A percentile compares a stretch with the other conserved stretches of the same genome.
Conservation (phyloP, 139 green algal genomes). For the Closterium sp. region DNA sequence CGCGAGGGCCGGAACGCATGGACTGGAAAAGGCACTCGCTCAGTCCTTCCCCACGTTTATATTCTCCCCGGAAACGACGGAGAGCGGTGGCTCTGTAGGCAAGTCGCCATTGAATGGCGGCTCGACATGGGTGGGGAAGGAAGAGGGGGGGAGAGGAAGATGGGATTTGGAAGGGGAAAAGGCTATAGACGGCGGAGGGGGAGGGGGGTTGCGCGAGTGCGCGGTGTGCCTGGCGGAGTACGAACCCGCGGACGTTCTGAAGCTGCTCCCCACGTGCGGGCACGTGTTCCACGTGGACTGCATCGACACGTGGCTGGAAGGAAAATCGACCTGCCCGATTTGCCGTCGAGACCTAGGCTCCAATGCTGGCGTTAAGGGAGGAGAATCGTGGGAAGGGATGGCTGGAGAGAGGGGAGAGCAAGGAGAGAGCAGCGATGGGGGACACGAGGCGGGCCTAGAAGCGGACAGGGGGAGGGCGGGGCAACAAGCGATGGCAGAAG, state of each 20-base stretch:
- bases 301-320: slow-evolving; percentile 17
- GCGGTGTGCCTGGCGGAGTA: slow-evolving; percentile 27
- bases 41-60: neutral
- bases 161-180: neutral
- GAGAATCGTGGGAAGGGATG: neutral
- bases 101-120: too few species aligned
- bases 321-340: slow-evolving; percentile 13
- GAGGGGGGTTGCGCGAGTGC: slow-evolving; percentile 3
- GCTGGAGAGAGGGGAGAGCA: neutral
- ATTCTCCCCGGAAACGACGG: neutral
- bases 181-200: too few species aligned
- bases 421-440: neutral
- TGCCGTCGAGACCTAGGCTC: neutral
- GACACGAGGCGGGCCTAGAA: too few species aligned
- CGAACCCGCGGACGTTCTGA: slow-evolving; percentile 9
- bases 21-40: neutral
- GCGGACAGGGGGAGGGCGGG: too few species aligned
- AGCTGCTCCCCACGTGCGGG: slow-evolving; percentile 12
- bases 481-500: too few species aligned
- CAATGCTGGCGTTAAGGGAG: neutral
- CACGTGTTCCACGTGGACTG: slow-evolving; percentile 32
- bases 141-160: neutral
- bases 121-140: neutral
- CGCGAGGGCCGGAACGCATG: neutral
- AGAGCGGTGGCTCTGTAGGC: neutral